phyloP scores from a whole-genome alignment of 768 basidiomycete species.

The Lyophyllum shimeji region DNA sequence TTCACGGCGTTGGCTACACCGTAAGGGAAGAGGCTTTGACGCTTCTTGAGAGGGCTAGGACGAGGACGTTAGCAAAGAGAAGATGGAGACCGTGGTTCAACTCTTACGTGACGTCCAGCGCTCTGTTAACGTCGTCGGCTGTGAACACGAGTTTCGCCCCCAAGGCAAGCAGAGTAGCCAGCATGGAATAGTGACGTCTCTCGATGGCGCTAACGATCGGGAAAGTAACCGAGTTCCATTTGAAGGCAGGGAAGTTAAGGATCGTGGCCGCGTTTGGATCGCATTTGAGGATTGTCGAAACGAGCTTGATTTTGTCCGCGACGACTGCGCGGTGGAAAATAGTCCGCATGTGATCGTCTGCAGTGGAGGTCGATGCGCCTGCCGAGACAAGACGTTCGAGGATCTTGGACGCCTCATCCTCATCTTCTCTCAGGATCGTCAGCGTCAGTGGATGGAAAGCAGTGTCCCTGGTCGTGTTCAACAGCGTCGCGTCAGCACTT shows the following conservation, averaged over 20 bases:
- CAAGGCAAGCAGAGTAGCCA: constrained; percentile 39
- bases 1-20: constrained; percentile 25
- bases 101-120: constrained; percentile 32
- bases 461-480: constrained; percentile 16
- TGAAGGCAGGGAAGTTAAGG: constrained; percentile 36
- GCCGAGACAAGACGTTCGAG: constrained; percentile 39
- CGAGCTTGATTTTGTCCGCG: constrained; percentile 35
- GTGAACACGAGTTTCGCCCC: constrained; percentile 35
- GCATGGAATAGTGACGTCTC: constrained; percentile 30
- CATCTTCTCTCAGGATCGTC: constrained; percentile 39
- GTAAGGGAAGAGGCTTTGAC: constrained; percentile 20
- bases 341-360: constrained; percentile 35
- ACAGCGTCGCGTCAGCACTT: constrained; percentile 44
- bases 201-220: constrained; percentile 39
- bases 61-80: not conserved
- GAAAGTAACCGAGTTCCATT: constrained; percentile 26
- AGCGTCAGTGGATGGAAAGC: constrained; percentile 39
- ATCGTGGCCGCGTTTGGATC: constrained; percentile 40
- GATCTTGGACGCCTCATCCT: constrained; percentile 37
- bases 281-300: constrained; percentile 37
- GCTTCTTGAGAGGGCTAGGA: constrained; percentile 16
- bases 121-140: constrained; percentile 35
- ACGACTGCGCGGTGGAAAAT: constrained; percentile 40
- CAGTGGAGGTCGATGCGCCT: constrained; percentile 42
- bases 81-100: not conserved